Percentiles rank a stretch among this genome's conserved stretches.
These are phyloP conservation scores for Trichoderma atrobrunneum DNA, from an alignment of 2,329 filamentous ascomycete species.

Conservation along the genomic window DNA sequence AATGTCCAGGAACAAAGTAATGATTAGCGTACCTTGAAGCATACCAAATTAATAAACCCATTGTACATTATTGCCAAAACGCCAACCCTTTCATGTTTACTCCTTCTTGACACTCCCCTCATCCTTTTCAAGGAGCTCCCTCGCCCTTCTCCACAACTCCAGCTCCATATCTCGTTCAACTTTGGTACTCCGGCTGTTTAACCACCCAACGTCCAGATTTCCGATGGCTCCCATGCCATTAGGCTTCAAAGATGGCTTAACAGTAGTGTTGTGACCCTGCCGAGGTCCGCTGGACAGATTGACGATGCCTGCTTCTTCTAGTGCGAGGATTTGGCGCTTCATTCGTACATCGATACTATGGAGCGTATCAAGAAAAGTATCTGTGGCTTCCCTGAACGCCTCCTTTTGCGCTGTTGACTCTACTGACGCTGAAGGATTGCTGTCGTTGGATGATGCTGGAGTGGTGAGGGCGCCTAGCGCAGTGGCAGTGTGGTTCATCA, in stretches of 20 bases:
- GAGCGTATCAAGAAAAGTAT: conserved; percentile 68
- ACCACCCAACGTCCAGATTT: conserved; percentile 76
- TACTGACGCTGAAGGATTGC: conserved; percentile 27
- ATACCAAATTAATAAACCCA: neutral
- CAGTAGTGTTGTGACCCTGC: conserved; percentile 31
- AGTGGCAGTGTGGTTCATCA: conserved; percentile 45
- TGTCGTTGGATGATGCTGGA: conserved; percentile 22
- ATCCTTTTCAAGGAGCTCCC: conserved; percentile 37
- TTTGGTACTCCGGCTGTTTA: conserved; percentile 81
- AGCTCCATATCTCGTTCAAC: conserved; percentile 81
- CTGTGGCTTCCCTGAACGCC: conserved; percentile 58
- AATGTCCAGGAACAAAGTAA: neutral
- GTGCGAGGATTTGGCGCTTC: conserved; percentile 63
- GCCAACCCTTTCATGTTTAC: neutral
- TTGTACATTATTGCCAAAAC: neutral
- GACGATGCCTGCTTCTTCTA: conserved; percentile 80
- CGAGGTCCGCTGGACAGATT: conserved; percentile 41
- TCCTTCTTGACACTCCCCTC: conserved; percentile 23
- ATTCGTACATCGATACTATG: conserved; percentile 72
- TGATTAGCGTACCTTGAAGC: neutral
- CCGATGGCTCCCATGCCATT: conserved; percentile 56
- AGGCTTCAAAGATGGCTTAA: conserved; percentile 49
- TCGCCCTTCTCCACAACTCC: conserved; percentile 64
- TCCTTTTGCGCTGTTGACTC: conserved; percentile 51
- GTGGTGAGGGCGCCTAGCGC: conserved; percentile 46